Evolutionary conservation across 2,329 filamentous ascomycete genomes (phyloP).

Genomic region (Chaetomium sp.): DNA sequence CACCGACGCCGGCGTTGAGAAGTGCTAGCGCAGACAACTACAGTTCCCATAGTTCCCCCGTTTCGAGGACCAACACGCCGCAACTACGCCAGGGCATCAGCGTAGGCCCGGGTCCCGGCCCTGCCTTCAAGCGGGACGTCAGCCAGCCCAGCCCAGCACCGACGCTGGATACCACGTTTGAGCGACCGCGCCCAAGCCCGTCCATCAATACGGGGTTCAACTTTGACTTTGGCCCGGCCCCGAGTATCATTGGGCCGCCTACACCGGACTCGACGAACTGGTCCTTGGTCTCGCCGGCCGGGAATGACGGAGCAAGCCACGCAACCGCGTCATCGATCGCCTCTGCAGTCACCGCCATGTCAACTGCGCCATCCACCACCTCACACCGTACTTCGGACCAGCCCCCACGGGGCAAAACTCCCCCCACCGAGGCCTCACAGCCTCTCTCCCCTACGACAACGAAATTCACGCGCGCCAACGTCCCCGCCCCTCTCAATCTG

Average conservation of each 20-base stretch:
- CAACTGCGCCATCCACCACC: neutral
- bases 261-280: constrained; percentile 22
- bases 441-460: neutral
- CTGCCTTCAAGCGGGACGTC: constrained; percentile 5
- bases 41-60: constrained; percentile 14
- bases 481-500: constrained; percentile 23
- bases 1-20: constrained; percentile 7
- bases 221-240: constrained; percentile 21
- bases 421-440: too few species aligned
- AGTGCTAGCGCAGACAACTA: constrained; percentile 14
- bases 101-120: too few species aligned
- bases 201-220: constrained; percentile 23
- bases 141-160: constrained; percentile 10
- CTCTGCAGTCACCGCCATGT: too few species aligned
- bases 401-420: too few species aligned
- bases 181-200: constrained; percentile 11
- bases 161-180: constrained; percentile 2
- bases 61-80: constrained; percentile 17
- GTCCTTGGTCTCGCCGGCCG: constrained; percentile 15
- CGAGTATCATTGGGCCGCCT: constrained; percentile 12
- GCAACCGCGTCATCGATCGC: too few species aligned
- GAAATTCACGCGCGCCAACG: constrained; percentile 11
- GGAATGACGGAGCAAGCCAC: neutral
- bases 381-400: neutral
- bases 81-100: constrained; percentile 14